phyloP scores from a whole-genome alignment of 768 basidiomycete genomes.

The Lactarius hatsudake region DNA sequence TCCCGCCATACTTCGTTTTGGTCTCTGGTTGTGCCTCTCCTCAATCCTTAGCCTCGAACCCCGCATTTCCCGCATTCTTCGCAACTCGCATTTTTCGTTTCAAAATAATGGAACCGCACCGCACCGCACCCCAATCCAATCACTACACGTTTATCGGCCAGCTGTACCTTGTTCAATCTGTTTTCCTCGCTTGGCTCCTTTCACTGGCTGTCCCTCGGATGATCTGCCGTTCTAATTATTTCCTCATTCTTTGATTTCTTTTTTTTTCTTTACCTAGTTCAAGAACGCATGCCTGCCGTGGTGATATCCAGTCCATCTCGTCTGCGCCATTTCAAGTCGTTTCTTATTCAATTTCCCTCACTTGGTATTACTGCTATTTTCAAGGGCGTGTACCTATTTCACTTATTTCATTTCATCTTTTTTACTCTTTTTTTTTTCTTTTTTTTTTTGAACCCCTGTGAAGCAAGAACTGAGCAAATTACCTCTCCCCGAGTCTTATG shows the following conservation, averaged over 20 bases:
- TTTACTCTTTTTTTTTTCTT: background rate
- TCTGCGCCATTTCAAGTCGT: slow-evolving; percentile 16
- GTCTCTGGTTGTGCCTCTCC: slow-evolving; percentile 6
- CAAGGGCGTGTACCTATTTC: slow-evolving; percentile 11
- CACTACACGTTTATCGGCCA: slow-evolving; percentile 1
- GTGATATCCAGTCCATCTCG: slow-evolving; percentile 24
- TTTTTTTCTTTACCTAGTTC: background rate
- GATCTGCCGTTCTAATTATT: background rate
- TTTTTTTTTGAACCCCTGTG: slow-evolving; percentile 7
- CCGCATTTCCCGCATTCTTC: slow-evolving; percentile 17
- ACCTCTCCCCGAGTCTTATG: slow-evolving; percentile 8
- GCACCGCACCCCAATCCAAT: slow-evolving; percentile 17
- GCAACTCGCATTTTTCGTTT: slow-evolving; percentile 15
- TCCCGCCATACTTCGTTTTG: slow-evolving; percentile 1
- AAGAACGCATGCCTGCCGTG: slow-evolving; percentile 14
- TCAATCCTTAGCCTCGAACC: background rate
- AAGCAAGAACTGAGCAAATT: slow-evolving; percentile 19
- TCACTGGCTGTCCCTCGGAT: slow-evolving; percentile 11
- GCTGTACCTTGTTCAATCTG: slow-evolving; percentile 8
- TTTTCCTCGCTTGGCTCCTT: background rate
- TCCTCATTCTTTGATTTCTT: background rate
- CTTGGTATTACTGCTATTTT: slow-evolving; percentile 17
- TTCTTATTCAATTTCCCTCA: slow-evolving; percentile 2
- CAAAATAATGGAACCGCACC: slow-evolving; percentile 22
- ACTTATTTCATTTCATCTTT: background rate